Percentiles rank a stretch among this genome's conserved stretches.
Evolutionary conservation across 2,329 filamentous ascomycete species (phyloP).

Genomic region (Fusarium transvaalense): DNA sequence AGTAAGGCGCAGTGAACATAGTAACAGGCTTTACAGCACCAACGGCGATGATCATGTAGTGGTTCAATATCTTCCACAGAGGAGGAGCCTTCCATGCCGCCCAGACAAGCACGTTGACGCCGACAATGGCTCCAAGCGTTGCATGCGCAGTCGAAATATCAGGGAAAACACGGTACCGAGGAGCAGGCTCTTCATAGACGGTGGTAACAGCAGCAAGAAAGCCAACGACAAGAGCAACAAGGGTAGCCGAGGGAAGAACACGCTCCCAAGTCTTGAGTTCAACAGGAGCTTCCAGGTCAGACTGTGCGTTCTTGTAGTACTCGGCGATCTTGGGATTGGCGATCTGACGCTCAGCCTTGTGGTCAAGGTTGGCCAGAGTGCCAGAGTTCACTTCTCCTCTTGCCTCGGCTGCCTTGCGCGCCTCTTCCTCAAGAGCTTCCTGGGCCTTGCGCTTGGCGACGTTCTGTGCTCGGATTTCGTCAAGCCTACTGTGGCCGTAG

Average conservation of each 20-base stretch:
- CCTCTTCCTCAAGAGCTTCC: conserved; percentile 59
- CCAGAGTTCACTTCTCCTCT: conserved; percentile 55
- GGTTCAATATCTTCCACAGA: conserved; percentile 75
- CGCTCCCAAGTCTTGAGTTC: conserved; percentile 65
- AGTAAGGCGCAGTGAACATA: conserved; percentile 75
- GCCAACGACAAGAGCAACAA: conserved; percentile 61
- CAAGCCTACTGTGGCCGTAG: conserved; percentile 69
- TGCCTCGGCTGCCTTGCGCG: conserved; percentile 57
- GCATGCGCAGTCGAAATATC: conserved; percentile 72
- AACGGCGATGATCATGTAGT: conserved; percentile 73
- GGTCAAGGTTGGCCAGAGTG: conserved; percentile 57
- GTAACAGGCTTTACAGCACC: conserved; percentile 73
- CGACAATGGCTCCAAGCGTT: conserved; percentile 73
- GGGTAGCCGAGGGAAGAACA: conserved; percentile 65
- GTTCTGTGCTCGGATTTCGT: conserved; percentile 68
- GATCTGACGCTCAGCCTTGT: conserved; percentile 55
- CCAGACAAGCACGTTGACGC: conserved; percentile 69
- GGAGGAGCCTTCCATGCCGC: conserved; percentile 73
- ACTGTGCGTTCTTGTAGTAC: conserved; percentile 61
- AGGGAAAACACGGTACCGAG: conserved; percentile 66
- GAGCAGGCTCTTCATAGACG: conserved; percentile 67
- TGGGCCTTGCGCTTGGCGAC: conserved; percentile 63
- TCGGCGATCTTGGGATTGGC: conserved; percentile 55
- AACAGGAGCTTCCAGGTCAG: conserved; percentile 64
- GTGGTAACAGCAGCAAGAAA: conserved; percentile 59